Evolutionary conservation across 169 alveolate species (phyloP), one percentile per base, ranked within the genome.

Genomic region (Miamiensis avidus): DNA sequence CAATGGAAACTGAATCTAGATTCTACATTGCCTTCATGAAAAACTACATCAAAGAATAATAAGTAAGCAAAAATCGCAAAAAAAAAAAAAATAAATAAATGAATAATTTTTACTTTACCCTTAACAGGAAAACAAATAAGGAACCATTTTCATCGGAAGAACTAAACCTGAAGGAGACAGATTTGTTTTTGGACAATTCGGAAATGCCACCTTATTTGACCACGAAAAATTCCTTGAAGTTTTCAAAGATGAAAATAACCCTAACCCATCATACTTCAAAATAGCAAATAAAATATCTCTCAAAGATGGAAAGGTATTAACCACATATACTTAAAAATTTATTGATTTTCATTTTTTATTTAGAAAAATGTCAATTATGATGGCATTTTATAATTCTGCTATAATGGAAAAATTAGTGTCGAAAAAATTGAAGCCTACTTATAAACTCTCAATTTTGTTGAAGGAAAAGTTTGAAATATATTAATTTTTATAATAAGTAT

Each of bases 11-110:
- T 1, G 88, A 91, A 82, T 94, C 97, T 27, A 90, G 93, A 15
- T 65, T 92, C 31, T 94, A 94, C 76, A 91, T 94, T 91, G 88
- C 95, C n/a, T 88, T 82, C 64, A 74, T 94, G 49, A 90, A 87
- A 29, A 74, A 91, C 33, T 89, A 86, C 74, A 89, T 81, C 16
- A n/a, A 74, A 32, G 34, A 49, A 34, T 32, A 74, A 69, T 81
- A 86, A 74, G 84, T 79, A 79, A 16, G 15, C 29, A 28, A 29
- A 75, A n/a, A 1, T 25, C 20, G 0, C 32, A 25, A 4, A 26
- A 6, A 33, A 31, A 25, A 1, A 4, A 31, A 33, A 31, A n/a
- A 1, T 6, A 0, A 25, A 32, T 20, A n/a, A 29, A 0, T 33
- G n/a, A 33, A 27, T 15, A 33, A 31, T 78, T 20, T 29, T 27